Evolutionary conservation across 1,284 basidiomycete species (phyloP).

Genomic region (Puccinia hordei): DNA sequence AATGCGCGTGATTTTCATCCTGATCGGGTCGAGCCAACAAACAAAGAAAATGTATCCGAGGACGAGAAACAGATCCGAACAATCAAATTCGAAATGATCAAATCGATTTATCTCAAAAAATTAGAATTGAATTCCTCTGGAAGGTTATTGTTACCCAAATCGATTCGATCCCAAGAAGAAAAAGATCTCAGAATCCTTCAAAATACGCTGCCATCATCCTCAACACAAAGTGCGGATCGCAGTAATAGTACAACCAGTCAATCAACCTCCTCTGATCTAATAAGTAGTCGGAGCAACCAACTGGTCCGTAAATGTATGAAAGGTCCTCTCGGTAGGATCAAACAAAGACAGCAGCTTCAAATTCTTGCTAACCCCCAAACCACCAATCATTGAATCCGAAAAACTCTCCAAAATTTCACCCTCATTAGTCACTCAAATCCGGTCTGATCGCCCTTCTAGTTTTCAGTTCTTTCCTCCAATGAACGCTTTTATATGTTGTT

Average conservation of each 20-base stretch:
- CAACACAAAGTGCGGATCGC: not conserved
- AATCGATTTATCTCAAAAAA: conserved; percentile 48
- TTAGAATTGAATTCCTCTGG: conserved; percentile 40
- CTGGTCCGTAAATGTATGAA: conserved; percentile 46
- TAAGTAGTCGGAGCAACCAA: conserved; percentile 21
- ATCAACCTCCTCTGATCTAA: not conserved
- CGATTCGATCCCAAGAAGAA: conserved; percentile 34
- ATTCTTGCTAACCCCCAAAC: not conserved
- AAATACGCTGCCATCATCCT: not conserved
- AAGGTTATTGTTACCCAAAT: conserved; percentile 38
- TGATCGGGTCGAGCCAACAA: not conserved
- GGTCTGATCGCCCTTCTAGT: not conserved
- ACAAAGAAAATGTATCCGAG: conserved; percentile 14
- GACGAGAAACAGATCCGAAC: conserved; percentile 42
- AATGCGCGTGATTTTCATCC: not conserved
- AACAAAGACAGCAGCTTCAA: conserved; percentile 37
- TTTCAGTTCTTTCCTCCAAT: too few relatives aligned
- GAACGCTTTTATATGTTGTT: not conserved
- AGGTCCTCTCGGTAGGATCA: conserved; percentile 41
- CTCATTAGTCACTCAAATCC: not conserved
- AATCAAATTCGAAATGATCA: conserved; percentile 50
- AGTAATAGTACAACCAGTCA: not conserved
- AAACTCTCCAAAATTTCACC: not conserved
- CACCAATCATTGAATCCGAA: not conserved
- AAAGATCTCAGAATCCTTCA: conserved; percentile 37